These are phyloP conservation scores for Claviceps humidiphila DNA, from an alignment of 2,329 filamentous ascomycete genomes.

Conservation along the genomic window DNA sequence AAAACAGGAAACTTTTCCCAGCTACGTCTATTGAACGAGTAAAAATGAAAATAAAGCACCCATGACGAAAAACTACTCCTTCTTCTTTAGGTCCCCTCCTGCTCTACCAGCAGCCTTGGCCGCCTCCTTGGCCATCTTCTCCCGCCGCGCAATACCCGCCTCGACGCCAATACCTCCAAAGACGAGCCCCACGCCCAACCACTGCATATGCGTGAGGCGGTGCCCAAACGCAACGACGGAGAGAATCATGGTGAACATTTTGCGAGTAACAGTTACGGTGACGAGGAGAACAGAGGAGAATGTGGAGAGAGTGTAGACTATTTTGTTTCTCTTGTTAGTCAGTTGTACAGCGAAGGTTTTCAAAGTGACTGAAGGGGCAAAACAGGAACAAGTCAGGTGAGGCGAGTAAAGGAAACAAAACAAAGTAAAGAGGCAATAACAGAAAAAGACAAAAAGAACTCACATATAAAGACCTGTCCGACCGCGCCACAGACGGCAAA, in stretches of 20 bases:
- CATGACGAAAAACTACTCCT: conserved; percentile 7
- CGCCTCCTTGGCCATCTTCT: conserved; percentile 70
- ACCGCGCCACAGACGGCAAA: conserved; percentile 85
- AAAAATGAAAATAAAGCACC: neutral
- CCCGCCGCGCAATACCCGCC: conserved; percentile 62
- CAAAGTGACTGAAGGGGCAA: neutral
- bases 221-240: conserved; percentile 94
- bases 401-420: too few species aligned
- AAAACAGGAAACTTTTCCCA: too few species aligned
- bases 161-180: conserved; percentile 94
- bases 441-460: conserved; percentile 12
- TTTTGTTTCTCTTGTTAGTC: neutral
- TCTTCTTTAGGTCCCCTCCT: conserved; percentile 16
- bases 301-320: conserved; percentile 72
- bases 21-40: too few species aligned
- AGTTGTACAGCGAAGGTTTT: neutral
- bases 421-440: too few species aligned
- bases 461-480: conserved; percentile 91
- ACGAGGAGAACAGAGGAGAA: conserved; percentile 89
- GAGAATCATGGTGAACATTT: conserved; percentile 98
- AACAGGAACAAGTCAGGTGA: too few species aligned
- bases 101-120: conserved; percentile 30
- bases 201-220: conserved; percentile 74
- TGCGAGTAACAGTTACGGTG: conserved; percentile 91
- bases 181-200: conserved; percentile 81